Conservation (phyloP, 805 yeast species). For the Debaryomyces tyrocola region DNA sequence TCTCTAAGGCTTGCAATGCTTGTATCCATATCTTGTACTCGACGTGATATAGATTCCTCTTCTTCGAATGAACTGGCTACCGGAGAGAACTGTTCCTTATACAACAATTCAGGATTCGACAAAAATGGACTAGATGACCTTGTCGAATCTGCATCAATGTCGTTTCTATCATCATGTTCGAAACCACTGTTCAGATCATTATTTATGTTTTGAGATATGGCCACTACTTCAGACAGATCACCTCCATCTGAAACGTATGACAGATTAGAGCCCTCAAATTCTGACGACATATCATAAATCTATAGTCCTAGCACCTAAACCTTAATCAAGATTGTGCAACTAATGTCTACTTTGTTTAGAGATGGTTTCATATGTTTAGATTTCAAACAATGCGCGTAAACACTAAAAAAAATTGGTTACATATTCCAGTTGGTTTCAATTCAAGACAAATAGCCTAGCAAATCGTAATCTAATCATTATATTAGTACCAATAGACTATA, state of each 20-base stretch:
- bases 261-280: background rate
- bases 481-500: background rate
- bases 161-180: background rate
- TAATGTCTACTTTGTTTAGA: background rate
- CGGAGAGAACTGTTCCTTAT: background rate
- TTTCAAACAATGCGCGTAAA: slow-evolving; percentile 4
- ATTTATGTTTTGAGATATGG: background rate
- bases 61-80: background rate
- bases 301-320: background rate
- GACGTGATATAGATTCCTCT: background rate
- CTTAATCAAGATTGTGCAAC: too few relatives aligned
- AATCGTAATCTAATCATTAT: background rate
- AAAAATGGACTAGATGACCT: slow-evolving; percentile 12
- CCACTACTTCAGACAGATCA: background rate
- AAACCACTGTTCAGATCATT: background rate
- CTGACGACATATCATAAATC: background rate
- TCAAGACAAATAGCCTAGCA: too few relatives aligned
- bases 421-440: too few relatives aligned
- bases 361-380: background rate
- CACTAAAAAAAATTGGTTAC: background rate
- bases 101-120: slow-evolving; percentile 14
- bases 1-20: slow-evolving; percentile 12
- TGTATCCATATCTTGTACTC: slow-evolving; percentile 9
- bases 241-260: background rate
- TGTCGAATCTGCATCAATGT: background rate